Evolutionary conservation across 768 basidiomycete species (phyloP).

Genomic region (Panaeolus papilionaceus): DNA sequence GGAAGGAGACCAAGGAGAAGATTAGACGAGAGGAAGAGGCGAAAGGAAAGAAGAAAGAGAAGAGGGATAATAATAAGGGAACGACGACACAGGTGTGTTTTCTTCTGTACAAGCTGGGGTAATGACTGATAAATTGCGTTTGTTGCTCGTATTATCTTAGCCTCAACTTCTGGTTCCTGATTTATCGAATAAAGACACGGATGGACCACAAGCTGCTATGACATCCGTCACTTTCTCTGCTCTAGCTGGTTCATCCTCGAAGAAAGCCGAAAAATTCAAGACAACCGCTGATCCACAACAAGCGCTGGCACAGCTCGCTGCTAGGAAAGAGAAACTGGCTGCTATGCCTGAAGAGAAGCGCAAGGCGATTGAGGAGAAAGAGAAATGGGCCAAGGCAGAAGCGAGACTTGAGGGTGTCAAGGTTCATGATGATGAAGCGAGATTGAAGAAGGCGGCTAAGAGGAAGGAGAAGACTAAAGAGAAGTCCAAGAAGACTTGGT

Average conservation of each 20-base stretch:
- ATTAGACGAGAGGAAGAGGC: constrained; percentile 68
- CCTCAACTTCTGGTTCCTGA: constrained; percentile 78
- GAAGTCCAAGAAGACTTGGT: constrained; percentile 90
- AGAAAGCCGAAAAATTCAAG: constrained; percentile 62
- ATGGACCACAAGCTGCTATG: constrained; percentile 45
- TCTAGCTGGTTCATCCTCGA: constrained; percentile 59
- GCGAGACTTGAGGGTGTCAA: constrained; percentile 90
- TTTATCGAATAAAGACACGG: constrained; percentile 32
- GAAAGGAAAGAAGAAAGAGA: constrained; percentile 56
- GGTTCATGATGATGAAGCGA: constrained; percentile 83
- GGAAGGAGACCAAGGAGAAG: constrained; percentile 88
- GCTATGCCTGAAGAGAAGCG: constrained; percentile 84
- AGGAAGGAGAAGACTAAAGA: constrained; percentile 89
- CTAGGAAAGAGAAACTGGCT: constrained; percentile 80
- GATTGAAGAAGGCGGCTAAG: constrained; percentile 93
- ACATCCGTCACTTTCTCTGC: constrained; percentile 76
- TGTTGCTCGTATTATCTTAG: constrained; percentile 40
- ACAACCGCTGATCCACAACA: constrained; percentile 83
- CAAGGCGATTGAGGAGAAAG: constrained; percentile 77
- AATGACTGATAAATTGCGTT: background rate
- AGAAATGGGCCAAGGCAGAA: constrained; percentile 91
- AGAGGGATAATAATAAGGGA: constrained; percentile 47
- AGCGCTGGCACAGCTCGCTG: constrained; percentile 81
- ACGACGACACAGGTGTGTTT: constrained; percentile 59
- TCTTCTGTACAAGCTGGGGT: background rate